phyloP scores from a whole-genome alignment of 768 basidiomycete species.

The Tricholoma sp. region DNA sequence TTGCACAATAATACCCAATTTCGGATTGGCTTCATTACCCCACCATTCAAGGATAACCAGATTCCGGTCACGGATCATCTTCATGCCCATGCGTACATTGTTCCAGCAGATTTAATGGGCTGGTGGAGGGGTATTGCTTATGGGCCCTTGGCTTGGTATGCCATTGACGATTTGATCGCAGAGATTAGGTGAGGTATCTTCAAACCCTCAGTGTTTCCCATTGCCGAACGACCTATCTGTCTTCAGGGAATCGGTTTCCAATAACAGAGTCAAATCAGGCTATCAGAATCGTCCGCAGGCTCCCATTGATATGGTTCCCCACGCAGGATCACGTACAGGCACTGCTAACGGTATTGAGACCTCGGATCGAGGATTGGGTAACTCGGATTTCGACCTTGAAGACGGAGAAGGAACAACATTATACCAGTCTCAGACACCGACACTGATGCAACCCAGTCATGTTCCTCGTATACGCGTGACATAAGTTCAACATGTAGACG shows the following conservation, averaged over 20 bases:
- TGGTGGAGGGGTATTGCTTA: conserved; percentile 73
- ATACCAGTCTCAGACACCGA: conserved; percentile 19
- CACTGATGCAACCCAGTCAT: conserved; percentile 30
- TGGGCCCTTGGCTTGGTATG: conserved; percentile 67
- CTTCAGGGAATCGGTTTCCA: conserved; percentile 69
- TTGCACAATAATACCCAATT: conserved; percentile 35
- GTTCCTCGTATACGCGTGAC: conserved; percentile 32
- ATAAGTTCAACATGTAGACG: not conserved
- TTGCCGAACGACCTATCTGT: conserved; percentile 4
- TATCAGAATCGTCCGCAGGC: conserved; percentile 50
- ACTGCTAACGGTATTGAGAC: conserved; percentile 62
- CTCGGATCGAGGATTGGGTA: conserved; percentile 45
- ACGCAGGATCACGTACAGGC: conserved; percentile 63
- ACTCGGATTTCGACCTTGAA: conserved; percentile 38
- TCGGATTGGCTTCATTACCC: conserved; percentile 73
- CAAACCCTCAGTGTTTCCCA: not conserved
- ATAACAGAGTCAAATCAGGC: conserved; percentile 81
- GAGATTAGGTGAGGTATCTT: conserved; percentile 60
- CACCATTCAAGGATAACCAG: conserved; percentile 71
- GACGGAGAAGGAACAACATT: conserved; percentile 28
- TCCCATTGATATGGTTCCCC: conserved; percentile 70
- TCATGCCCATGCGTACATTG: conserved; percentile 70
- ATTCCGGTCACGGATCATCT: conserved; percentile 78
- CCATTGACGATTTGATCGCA: conserved; percentile 73
- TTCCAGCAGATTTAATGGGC: conserved; percentile 57